Conservation (phyloP, 257 asterid species). For the Solanum habrochaites region DNA sequence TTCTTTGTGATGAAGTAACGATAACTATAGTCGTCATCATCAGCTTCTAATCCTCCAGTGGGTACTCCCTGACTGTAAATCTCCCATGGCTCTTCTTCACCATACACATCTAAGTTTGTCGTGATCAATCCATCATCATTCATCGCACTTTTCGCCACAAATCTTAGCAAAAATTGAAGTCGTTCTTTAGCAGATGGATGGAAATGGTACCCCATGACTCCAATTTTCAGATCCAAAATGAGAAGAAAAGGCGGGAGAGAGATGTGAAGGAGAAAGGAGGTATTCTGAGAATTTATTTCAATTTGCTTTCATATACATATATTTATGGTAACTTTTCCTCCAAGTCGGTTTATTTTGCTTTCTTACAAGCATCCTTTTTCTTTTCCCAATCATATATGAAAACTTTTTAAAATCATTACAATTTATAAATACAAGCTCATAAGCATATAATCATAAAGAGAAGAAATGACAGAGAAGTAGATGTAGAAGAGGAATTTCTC, state of each 20-base stretch:
- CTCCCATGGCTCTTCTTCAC: background rate
- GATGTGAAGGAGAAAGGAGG: background rate
- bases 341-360: background rate
- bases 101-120: background rate
- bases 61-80: background rate
- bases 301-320: background rate
- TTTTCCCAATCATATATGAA: background rate
- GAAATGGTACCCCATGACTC: background rate
- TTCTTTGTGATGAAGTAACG: background rate
- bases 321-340: background rate
- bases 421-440: too few species aligned
- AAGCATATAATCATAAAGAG: too few species aligned
- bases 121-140: background rate
- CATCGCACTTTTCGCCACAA: background rate
- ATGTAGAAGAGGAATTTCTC: too few species aligned
- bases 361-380: background rate
- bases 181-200: background rate
- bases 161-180: background rate
- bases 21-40: background rate
- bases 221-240: background rate
- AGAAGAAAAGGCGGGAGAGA: background rate
- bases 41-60: background rate
- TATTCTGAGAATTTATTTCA: background rate
- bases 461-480: too few species aligned
- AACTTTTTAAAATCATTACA: background rate